These are phyloP conservation scores for Aspergillus thermomutatus DNA, from an alignment of 2,329 filamentous ascomycete genomes.

Conservation along the genomic window DNA sequence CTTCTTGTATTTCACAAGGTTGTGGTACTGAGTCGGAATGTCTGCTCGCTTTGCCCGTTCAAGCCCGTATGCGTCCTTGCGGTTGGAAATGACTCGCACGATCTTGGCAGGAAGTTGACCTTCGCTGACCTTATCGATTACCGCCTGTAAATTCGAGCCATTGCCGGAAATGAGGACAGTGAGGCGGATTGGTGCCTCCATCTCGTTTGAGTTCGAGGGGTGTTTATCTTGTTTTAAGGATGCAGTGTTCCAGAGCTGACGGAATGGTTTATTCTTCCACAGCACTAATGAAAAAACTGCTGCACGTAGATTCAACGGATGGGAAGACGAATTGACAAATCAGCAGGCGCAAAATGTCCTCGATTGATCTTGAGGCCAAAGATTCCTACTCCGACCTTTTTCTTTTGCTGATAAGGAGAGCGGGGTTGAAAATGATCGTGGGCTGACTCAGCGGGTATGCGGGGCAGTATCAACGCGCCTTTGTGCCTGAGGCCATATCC, in stretches of 20 bases:
- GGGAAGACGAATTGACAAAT: neutral
- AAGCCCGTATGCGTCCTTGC: conserved; percentile 62
- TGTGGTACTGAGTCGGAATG: conserved; percentile 78
- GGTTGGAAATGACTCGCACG: conserved; percentile 64
- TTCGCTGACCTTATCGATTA: conserved; percentile 60
- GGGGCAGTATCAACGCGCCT: neutral
- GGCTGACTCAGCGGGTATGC: conserved; percentile 1
- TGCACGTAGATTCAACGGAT: neutral
- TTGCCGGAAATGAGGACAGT: conserved; percentile 70
- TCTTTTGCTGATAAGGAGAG: neutral
- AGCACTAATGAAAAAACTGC: neutral
- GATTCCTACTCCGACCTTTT: neutral
- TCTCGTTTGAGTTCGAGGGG: conserved; percentile 9
- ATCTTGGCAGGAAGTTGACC: conserved; percentile 52
- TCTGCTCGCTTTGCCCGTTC: conserved; percentile 56
- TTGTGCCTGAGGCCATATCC: neutral
- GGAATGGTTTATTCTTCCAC: neutral
- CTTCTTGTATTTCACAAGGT: conserved; percentile 73
- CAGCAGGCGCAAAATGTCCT: neutral
- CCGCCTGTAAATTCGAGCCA: conserved; percentile 75
- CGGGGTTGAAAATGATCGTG: neutral
- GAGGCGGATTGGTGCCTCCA: conserved; percentile 47
- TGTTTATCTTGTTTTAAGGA: neutral
- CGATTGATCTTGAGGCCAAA: neutral
- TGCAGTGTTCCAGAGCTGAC: neutral